phyloP scores from a whole-genome alignment of 805 yeast genomes.

The Myxozyma vanderwaltii region DNA sequence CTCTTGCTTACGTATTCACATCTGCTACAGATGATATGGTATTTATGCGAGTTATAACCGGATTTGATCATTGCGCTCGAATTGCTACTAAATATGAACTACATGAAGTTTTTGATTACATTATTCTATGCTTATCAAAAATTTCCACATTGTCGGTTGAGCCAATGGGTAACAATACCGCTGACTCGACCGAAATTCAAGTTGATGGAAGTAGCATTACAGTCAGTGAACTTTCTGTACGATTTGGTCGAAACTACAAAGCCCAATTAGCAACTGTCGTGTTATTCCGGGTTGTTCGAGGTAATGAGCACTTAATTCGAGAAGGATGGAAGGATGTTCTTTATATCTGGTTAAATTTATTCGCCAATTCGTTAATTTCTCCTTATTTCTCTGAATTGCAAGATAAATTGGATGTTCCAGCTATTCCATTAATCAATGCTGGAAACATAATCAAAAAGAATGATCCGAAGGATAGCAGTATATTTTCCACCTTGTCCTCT shows the following conservation, averaged over 20 bases:
- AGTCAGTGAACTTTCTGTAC: slow-evolving; percentile 78
- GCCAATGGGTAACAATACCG: slow-evolving; percentile 36
- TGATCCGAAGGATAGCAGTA: slow-evolving; percentile 69
- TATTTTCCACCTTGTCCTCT: slow-evolving; percentile 89
- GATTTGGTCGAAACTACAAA: slow-evolving; percentile 86
- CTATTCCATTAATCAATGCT: slow-evolving; percentile 65
- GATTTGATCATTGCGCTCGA: slow-evolving; percentile 80
- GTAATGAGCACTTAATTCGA: slow-evolving; percentile 53
- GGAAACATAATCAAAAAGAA: slow-evolving; percentile 61
- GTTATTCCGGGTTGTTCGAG: slow-evolving; percentile 71
- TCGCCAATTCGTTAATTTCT: slow-evolving; percentile 69
- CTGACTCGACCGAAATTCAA: slow-evolving; percentile 46
- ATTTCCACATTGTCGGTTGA: slow-evolving; percentile 63
- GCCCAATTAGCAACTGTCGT: slow-evolving; percentile 90
- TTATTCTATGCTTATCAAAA: slow-evolving; percentile 66
- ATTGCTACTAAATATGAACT: slow-evolving; percentile 69
- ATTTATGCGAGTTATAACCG: slow-evolving; percentile 81
- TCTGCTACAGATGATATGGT: slow-evolving; percentile 90
- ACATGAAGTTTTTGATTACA: slow-evolving; percentile 59
- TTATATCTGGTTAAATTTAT: slow-evolving; percentile 62
- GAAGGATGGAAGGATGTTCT: slow-evolving; percentile 64
- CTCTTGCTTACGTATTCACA: slow-evolving; percentile 75
- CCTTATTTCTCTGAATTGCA: slow-evolving; percentile 55
- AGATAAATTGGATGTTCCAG: slow-evolving; percentile 53
- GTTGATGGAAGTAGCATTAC: slow-evolving; percentile 58